Conservation (phyloP, 2,329 filamentous ascomycete species). For the Paracorniculantispora psalliotae region DNA sequence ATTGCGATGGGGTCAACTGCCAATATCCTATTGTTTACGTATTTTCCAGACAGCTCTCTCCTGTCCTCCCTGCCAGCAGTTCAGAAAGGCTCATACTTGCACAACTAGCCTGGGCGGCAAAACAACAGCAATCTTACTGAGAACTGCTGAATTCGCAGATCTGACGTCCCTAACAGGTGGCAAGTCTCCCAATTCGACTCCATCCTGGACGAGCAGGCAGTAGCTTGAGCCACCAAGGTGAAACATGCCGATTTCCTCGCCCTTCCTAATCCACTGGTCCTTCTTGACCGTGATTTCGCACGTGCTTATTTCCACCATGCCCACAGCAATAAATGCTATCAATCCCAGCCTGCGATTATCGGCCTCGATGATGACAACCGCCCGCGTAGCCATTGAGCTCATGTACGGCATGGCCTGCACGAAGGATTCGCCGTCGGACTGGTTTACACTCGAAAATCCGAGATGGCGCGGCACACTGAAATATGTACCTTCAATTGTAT, state of each 20-base stretch:
- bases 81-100: too few species aligned
- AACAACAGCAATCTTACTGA: too few species aligned
- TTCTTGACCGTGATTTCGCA: not conserved
- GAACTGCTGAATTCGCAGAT: too few species aligned
- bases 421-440: constrained; percentile 32
- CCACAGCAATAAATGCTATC: not conserved
- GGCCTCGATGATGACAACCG: not conserved
- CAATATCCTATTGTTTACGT: too few species aligned
- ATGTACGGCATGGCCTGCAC: constrained; percentile 56
- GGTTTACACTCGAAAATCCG: constrained; percentile 30
- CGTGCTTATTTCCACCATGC: not conserved
- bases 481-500: constrained; percentile 60
- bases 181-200: too few species aligned
- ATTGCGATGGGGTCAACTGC: too few species aligned
- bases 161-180: too few species aligned
- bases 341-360: not conserved
- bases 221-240: not conserved
- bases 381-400: not conserved
- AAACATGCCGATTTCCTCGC: not conserved
- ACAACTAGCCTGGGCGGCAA: too few species aligned
- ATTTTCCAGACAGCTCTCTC: too few species aligned
- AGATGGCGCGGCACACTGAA: constrained; percentile 57
- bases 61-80: too few species aligned
- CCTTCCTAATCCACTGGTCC: not conserved
- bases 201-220: too few species aligned